phyloP scores from a whole-genome alignment of 306 rosid species.

The Quercus agrifolia region DNA sequence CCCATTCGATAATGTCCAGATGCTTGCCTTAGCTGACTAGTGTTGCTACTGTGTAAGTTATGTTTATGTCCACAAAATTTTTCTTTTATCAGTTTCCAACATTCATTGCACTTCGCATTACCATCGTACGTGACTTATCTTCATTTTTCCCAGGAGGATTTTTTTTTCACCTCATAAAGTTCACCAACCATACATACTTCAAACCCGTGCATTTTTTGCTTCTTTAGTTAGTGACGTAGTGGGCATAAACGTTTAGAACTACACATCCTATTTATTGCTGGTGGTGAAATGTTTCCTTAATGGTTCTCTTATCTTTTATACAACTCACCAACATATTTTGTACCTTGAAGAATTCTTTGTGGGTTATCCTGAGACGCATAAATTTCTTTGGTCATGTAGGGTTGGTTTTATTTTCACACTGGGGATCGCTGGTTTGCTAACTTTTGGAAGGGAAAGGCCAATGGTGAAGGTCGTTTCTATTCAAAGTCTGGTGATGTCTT shows the following conservation, averaged over 20 bases:
- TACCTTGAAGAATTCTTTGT: neutral
- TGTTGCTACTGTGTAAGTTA: neutral
- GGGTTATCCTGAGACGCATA: neutral
- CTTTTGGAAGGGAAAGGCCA: conserved; percentile 99
- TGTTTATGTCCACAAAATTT: neutral
- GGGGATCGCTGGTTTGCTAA: conserved; percentile 94
- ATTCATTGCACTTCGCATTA: neutral
- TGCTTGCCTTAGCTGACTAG: neutral
- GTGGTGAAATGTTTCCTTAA: neutral
- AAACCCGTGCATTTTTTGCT: neutral
- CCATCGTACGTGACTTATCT: neutral
- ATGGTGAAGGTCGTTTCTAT: conserved; percentile 92
- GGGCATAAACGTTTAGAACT: neutral
- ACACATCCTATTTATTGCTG: neutral
- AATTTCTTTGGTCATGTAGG: conserved; percentile 38
- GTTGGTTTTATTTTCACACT: conserved; percentile 90
- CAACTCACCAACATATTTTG: neutral
- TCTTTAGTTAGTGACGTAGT: neutral
- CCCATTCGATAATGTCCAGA: neutral
- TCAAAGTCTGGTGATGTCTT: conserved; percentile 78
- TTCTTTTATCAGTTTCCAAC: neutral
- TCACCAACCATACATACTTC: neutral
- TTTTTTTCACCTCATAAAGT: neutral
- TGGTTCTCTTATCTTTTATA: neutral
- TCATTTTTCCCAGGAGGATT: neutral